Evolutionary conservation across 345 rosid genomes (phyloP), one percentile per base, ranked within the genome.

Genomic region (Eucalyptus microcorys): DNA sequence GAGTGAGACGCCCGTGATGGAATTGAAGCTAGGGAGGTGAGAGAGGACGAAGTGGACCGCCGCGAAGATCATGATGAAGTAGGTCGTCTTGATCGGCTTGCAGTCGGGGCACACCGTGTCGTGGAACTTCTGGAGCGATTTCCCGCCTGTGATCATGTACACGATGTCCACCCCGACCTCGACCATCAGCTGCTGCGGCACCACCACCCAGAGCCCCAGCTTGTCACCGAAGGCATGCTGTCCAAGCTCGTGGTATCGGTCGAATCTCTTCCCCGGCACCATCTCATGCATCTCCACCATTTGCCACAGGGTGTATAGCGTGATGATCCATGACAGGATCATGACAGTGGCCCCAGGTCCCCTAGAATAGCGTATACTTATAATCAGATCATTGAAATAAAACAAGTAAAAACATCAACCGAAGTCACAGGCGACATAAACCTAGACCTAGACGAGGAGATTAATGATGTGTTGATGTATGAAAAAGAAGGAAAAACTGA

Each of bases 231-330:
- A 96, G 19, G 97, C 99, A 7, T 93, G 87, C 88, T 95, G 98
- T 6, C 96, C 96, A 49, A 96, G 55, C 87, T 96, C 99, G 47
- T 96, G 96, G 88, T 94, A 95, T 86, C 97, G 90, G 47, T 96
- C 98, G 40, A 96, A 93, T 81, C 97, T 93, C 93, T 93, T 95
- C 21, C 98, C 96, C 0, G 94, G 95, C 47, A 94, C 95, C 64
- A 92, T 93, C 92, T 96, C 98, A 27, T 96, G 99, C 99, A 96
- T 94, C 91, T 96, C 95, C 91, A 96, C 96, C 96, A 96, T 96
- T 91, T 96, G 97, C 97, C 98, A 96, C 45, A 95, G 59, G 6
- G 99, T 96, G 81, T 96, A 96, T 0, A 96, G 85, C 7, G 97
- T 96, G n/a, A 96, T 94, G 19, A 94, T 15, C 99, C 98, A 96